These are phyloP conservation scores for Cordyceps cicadae DNA, from an alignment of 2,329 filamentous ascomycete species.

Conservation along the genomic window DNA sequence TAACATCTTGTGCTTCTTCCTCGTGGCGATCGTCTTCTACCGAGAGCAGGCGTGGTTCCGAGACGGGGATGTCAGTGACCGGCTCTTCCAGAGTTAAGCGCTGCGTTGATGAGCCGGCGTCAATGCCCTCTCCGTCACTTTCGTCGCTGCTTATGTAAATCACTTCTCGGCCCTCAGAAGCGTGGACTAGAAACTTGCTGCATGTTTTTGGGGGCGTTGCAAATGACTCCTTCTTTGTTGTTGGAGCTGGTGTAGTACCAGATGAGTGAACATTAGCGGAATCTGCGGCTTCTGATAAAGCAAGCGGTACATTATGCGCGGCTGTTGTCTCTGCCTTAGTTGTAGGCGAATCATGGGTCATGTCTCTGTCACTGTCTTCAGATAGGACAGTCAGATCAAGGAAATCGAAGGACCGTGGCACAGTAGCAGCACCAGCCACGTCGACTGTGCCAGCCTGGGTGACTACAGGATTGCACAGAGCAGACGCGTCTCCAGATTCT, in stretches of 20 bases:
- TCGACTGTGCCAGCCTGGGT: background rate
- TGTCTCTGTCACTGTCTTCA: background rate
- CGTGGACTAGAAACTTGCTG: background rate
- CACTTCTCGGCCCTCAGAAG: background rate
- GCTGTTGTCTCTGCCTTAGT: background rate
- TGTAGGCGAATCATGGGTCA: background rate
- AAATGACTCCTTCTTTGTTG: background rate
- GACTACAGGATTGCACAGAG: background rate
- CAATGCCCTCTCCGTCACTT: background rate
- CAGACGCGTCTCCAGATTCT: background rate
- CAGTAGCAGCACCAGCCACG: background rate
- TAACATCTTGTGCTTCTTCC: background rate
- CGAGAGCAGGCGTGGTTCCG: background rate
- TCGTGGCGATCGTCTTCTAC: background rate
- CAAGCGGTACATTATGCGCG: background rate
- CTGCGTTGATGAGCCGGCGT: background rate
- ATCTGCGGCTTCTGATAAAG: background rate
- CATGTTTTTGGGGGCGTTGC: background rate
- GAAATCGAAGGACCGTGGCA: background rate
- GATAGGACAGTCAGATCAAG: background rate
- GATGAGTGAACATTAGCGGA: background rate
- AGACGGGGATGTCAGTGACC: background rate
- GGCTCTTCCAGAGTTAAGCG: background rate
- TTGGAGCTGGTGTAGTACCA: background rate
- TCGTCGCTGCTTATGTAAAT: constrained; percentile 4